Evolutionary conservation across 176 grass and related monocot species (phyloP).

Genomic region (Alopecurus myosuroides): DNA sequence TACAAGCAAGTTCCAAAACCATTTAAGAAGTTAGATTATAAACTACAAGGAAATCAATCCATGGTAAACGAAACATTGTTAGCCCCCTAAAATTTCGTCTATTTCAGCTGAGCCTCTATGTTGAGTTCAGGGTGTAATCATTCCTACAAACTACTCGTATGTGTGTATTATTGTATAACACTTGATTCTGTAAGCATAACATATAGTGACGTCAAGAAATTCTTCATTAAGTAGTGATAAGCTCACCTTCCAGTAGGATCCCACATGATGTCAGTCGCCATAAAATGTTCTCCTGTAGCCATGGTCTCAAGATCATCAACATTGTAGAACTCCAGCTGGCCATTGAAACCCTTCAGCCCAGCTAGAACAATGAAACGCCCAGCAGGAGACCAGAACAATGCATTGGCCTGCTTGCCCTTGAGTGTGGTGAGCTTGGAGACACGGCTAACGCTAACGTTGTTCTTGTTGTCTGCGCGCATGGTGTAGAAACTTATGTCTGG

Average conservation of each 20-base stretch:
- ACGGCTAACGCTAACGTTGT: conserved; percentile 38
- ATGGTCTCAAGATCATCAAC: conserved; percentile 96
- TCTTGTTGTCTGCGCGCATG: conserved; percentile 55
- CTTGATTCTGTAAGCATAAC: neutral
- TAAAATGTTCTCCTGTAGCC: conserved; percentile 95
- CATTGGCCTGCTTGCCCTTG: conserved; percentile 84
- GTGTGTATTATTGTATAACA: neutral
- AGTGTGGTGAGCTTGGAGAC: conserved; percentile 85
- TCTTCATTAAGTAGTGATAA: neutral
- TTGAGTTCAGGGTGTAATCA: neutral
- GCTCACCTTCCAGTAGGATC: conserved; percentile 90
- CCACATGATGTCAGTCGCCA: conserved; percentile 91
- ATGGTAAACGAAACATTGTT: neutral
- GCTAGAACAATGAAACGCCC: conserved; percentile 81
- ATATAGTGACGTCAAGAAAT: neutral
- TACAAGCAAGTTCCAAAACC: neutral
- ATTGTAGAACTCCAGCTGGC: conserved; percentile 91
- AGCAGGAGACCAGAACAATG: conserved; percentile 86
- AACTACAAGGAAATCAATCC: neutral
- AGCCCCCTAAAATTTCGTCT: neutral
- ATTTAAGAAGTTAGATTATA: conserved; percentile 8
- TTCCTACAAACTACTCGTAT: neutral
- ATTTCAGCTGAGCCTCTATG: neutral
- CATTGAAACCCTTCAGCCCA: conserved; percentile 92
- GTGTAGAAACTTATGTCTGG: conserved; percentile 87